A percentile compares a stretch with the other conserved stretches of the same genome.
Conservation (phyloP, 1,139 yeast species). For the Taiozyma sp. region DNA sequence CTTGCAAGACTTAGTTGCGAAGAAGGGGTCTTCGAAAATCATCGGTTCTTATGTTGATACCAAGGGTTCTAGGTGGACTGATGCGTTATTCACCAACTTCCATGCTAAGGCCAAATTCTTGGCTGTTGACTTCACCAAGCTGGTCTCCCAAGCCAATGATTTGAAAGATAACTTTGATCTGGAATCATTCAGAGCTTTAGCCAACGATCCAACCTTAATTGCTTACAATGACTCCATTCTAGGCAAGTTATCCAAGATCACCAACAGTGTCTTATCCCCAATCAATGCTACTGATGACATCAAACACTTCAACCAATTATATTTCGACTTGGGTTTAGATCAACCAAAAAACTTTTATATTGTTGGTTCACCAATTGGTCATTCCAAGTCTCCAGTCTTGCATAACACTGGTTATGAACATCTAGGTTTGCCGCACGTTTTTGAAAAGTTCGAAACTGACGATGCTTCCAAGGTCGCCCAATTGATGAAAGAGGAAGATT, state of each 20-base stretch:
- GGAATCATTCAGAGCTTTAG: conserved; percentile 59
- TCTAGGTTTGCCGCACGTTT: conserved; percentile 75
- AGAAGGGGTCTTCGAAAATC: conserved; percentile 58
- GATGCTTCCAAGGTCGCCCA: conserved; percentile 49
- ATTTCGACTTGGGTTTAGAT: conserved; percentile 51
- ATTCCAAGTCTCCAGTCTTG: conserved; percentile 83
- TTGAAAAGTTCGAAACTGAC: conserved; percentile 63
- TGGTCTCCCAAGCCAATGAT: conserved; percentile 38
- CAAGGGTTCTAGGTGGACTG: conserved; percentile 40
- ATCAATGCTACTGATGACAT: conserved; percentile 76
- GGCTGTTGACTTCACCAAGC: conserved; percentile 73
- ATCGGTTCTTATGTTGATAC: conserved; percentile 84
- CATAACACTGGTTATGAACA: conserved; percentile 74
- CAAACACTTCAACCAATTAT: conserved; percentile 55
- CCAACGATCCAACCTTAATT: conserved; percentile 60
- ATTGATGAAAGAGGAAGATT: conserved; percentile 41
- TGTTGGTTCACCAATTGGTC: conserved; percentile 78
- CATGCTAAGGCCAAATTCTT: conserved; percentile 62
- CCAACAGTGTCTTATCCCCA: conserved; percentile 77
- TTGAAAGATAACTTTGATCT: conserved; percentile 58
- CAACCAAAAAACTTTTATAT: conserved; percentile 62
- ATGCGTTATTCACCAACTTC: conserved; percentile 76
- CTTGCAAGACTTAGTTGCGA: conserved; percentile 38
- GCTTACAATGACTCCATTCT: conserved; percentile 76
- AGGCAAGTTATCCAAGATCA: conserved; percentile 78